Evolutionary conservation across 805 yeast species (phyloP).

Genomic region (Hanseniaspora thailandica): DNA sequence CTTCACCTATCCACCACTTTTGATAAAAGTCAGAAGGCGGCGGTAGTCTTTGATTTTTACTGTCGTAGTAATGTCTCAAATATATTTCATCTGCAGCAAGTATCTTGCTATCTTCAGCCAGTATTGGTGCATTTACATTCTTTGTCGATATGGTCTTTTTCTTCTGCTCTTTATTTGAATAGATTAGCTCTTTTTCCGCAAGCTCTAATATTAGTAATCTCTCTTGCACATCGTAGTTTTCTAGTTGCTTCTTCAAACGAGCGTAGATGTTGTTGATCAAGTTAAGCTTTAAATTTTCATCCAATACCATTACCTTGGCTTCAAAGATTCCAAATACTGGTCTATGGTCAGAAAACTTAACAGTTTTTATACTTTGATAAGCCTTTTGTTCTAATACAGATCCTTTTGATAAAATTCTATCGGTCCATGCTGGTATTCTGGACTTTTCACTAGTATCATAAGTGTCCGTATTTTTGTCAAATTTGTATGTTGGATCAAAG

Average conservation of each 20-base stretch:
- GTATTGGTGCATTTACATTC: background rate
- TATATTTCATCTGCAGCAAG: background rate
- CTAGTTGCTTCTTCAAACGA: slow-evolving; percentile 37
- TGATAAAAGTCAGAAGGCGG: slow-evolving; percentile 74
- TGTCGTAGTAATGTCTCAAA: slow-evolving; percentile 22
- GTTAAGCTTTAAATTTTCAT: slow-evolving; percentile 41
- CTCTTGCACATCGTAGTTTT: slow-evolving; percentile 32
- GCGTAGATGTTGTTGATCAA: slow-evolving; percentile 49
- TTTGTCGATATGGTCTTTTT: background rate
- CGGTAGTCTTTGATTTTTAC: slow-evolving; percentile 39
- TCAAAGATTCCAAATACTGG: slow-evolving; percentile 71
- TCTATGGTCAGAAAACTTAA: slow-evolving; percentile 74
- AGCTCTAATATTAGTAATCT: slow-evolving; percentile 52
- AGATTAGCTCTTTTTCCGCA: slow-evolving; percentile 28
- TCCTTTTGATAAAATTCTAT: slow-evolving; percentile 63
- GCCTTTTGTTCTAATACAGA: slow-evolving; percentile 44
- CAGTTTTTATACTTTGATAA: slow-evolving; percentile 47
- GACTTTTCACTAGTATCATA: slow-evolving; percentile 88
- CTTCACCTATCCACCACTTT: slow-evolving; percentile 90
- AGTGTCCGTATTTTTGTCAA: slow-evolving; percentile 66
- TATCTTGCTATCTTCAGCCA: background rate
- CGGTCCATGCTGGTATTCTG: slow-evolving; percentile 97
- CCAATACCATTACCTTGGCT: slow-evolving; percentile 52
- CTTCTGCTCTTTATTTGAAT: background rate
- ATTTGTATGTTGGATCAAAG: slow-evolving; percentile 89